Percentiles rank a stretch among this genome's conserved stretches.
phyloP scores from a whole-genome alignment of 768 basidiomycete species.

The Exsudoporus frostii region DNA sequence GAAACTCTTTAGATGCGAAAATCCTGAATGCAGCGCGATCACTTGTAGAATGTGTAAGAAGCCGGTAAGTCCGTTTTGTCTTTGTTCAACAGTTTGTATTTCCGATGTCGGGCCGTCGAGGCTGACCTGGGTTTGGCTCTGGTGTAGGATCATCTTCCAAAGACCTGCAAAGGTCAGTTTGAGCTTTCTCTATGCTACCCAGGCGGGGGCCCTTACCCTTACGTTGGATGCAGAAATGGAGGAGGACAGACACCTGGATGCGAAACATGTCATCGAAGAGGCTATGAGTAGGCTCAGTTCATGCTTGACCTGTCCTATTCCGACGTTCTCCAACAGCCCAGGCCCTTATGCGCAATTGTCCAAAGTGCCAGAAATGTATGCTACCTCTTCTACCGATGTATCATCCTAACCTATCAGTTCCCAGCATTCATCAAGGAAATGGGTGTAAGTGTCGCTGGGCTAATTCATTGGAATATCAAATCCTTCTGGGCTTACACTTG shows the following conservation, averaged over 20 bases:
- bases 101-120: not conserved
- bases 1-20: constrained; percentile 55
- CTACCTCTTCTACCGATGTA: not conserved
- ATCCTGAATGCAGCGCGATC: constrained; percentile 66
- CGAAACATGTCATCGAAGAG: constrained; percentile 79
- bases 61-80: constrained; percentile 40
- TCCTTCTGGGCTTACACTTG: not conserved
- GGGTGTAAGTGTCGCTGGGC: constrained; percentile 51
- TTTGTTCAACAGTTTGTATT: not conserved
- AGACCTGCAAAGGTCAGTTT: constrained; percentile 65
- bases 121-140: constrained; percentile 1
- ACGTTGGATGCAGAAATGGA: constrained; percentile 54
- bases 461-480: not conserved
- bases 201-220: constrained; percentile 1
- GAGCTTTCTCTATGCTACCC: not conserved
- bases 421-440: constrained; percentile 78
- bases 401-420: not conserved
- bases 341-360: constrained; percentile 86
- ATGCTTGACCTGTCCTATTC: not conserved
- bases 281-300: constrained; percentile 71
- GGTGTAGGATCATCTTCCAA: constrained; percentile 73
- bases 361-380: constrained; percentile 76
- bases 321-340: constrained; percentile 43
- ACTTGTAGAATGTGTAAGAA: constrained; percentile 82
- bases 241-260: constrained; percentile 70